Evolutionary conservation across 2,329 filamentous ascomycete species (phyloP).

Genomic region (Immersiporthe knoxdaviesiana): DNA sequence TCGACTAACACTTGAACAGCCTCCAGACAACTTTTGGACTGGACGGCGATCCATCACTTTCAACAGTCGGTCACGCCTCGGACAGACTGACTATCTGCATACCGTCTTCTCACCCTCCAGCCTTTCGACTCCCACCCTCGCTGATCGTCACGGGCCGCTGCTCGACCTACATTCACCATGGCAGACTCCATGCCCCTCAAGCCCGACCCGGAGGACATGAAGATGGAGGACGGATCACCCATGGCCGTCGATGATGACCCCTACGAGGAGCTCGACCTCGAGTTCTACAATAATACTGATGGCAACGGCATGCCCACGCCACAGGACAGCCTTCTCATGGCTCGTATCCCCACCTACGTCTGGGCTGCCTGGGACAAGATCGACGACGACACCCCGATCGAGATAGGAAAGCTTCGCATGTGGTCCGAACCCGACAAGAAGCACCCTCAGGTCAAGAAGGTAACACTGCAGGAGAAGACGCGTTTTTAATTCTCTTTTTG

Average conservation of each 20-base stretch:
- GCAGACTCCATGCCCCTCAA: conserved; percentile 43
- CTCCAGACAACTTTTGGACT: not conserved
- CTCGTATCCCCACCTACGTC: conserved; percentile 77
- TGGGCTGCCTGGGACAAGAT: conserved; percentile 79
- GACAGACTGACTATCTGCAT: not conserved
- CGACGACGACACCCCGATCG: conserved; percentile 80
- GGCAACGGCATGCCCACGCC: conserved; percentile 38
- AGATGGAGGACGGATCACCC: conserved; percentile 43
- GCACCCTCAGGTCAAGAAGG: conserved; percentile 16
- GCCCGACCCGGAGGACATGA: conserved; percentile 50
- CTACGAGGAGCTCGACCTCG: conserved; percentile 65
- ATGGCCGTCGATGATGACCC: conserved; percentile 59
- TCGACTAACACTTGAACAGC: not conserved
- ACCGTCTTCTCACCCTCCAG: not conserved
- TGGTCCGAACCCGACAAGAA: conserved; percentile 54
- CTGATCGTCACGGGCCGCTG: not conserved
- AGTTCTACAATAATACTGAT: conserved; percentile 50
- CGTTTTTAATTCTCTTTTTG: not conserved
- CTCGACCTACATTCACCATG: conserved; percentile 15
- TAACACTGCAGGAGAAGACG: not conserved
- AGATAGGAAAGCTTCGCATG: conserved; percentile 73
- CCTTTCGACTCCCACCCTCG: not conserved
- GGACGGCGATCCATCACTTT: not conserved
- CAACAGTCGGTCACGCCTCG: not conserved
- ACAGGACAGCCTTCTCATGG: conserved; percentile 65